Evolutionary conservation across 148 eudicot species (phyloP).

Genomic region (Camellia lanceoleosa): DNA sequence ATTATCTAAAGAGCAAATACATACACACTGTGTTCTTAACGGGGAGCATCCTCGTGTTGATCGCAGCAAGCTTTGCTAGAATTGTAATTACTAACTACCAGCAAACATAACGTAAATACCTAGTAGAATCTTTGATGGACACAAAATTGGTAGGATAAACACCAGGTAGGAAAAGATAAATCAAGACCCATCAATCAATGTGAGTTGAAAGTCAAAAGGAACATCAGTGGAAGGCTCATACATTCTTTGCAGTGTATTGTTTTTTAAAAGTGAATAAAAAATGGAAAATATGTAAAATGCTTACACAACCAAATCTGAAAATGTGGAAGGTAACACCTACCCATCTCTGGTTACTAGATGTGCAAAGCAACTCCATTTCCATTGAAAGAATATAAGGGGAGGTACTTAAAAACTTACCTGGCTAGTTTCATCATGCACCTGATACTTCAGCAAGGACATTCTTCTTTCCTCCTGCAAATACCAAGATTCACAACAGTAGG

Average conservation of each 20-base stretch:
- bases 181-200: slow-evolving; percentile 28
- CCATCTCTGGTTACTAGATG: slow-evolving; percentile 30
- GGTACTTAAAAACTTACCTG: slow-evolving; percentile 85
- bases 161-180: slow-evolving; percentile 48
- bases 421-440: slow-evolving; percentile 99
- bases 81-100: slow-evolving; percentile 47
- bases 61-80: slow-evolving; percentile 53
- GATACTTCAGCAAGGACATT: slow-evolving; percentile 83
- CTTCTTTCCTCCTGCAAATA: slow-evolving; percentile 92
- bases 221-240: slow-evolving; percentile 16
- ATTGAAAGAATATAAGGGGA: slow-evolving; percentile 19
- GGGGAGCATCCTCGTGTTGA: slow-evolving; percentile 50
- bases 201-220: slow-evolving; percentile 26
- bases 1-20: slow-evolving; percentile 43
- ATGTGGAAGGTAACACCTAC: slow-evolving; percentile 27
- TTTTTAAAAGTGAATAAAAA: neutral
- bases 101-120: slow-evolving; percentile 52
- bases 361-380: slow-evolving; percentile 30
- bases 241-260: slow-evolving; percentile 18
- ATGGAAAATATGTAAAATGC: slow-evolving; percentile 15
- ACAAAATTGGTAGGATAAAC: slow-evolving; percentile 58
- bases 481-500: neutral
- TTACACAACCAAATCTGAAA: slow-evolving; percentile 39
- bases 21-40: slow-evolving; percentile 40
- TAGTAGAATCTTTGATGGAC: slow-evolving; percentile 82